These are phyloP conservation scores for Penicillium macrosclerotiorum DNA, from an alignment of 495 filamentous ascomycete species.

Conservation along the genomic window DNA sequence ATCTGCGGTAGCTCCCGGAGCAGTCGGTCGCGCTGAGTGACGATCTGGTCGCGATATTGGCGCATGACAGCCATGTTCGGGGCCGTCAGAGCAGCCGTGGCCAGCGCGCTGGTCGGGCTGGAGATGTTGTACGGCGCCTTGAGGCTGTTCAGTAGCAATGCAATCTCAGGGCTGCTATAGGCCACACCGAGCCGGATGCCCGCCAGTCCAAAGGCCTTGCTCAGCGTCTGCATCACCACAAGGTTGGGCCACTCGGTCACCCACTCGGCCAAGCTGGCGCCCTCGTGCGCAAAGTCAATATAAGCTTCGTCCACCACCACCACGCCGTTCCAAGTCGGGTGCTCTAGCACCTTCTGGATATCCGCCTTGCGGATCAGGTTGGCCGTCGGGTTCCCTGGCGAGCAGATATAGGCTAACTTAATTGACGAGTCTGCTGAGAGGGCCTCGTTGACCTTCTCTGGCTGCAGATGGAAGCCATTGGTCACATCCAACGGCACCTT, in stretches of 20 bases:
- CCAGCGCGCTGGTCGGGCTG: conserved; percentile 79
- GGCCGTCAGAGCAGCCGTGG: conserved; percentile 63
- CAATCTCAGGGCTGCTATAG: conserved; percentile 67
- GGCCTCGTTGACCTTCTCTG: conserved; percentile 60
- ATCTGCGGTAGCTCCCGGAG: conserved; percentile 71
- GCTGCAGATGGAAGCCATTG: conserved; percentile 67
- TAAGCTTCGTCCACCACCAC: conserved; percentile 96
- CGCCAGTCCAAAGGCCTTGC: conserved; percentile 93
- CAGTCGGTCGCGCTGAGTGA: conserved; percentile 74
- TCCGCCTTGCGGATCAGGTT: conserved; percentile 74
- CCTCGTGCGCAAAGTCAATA: conserved; percentile 84
- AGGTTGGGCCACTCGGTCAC: conserved; percentile 92
- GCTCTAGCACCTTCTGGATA: conserved; percentile 69
- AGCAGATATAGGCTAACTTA: conserved; percentile 89
- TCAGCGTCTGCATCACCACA: conserved; percentile 95
- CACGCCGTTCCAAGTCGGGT: conserved; percentile 93
- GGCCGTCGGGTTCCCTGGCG: conserved; percentile 91
- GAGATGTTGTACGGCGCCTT: conserved; percentile 97
- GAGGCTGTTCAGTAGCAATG: conserved; percentile 76
- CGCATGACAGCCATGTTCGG: conserved; percentile 70
- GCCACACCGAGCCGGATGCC: conserved; percentile 80
- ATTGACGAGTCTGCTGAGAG: conserved; percentile 65
- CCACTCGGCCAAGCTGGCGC: conserved; percentile 85
- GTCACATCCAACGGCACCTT: conserved; percentile 70
- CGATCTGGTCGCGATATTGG: conserved; percentile 60